Base-by-base conservation (phyloP, 2,329 filamentous ascomycete genomes). In the Aspergillus brasiliensis region DNA sequence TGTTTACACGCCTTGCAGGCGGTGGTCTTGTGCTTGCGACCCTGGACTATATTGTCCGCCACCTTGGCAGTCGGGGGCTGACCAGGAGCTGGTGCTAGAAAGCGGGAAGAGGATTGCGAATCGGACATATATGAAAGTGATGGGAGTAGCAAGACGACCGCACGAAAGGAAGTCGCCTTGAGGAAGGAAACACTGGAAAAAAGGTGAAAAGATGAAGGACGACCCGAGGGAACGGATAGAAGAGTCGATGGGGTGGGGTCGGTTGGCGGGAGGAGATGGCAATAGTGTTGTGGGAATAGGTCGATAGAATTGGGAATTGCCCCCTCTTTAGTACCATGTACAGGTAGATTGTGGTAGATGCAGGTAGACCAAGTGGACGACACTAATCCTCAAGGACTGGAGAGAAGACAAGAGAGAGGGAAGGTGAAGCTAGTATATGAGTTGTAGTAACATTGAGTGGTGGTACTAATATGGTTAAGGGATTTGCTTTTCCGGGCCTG, bases 1-100 rank as follows among this genome's bases (percentile, higher is more conserved):
- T 62, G 53, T 40, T 69, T 69, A 47, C 67, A 69, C 17, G 62
- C 61, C 42, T 58, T 47, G 52, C 67, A 69, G 38, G 67, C 67
- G n/a, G 65, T 69, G 5, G 67, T 67, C 49, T 69, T 69, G 60
- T 69, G 64, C 34, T 65, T 69, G 10, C 67, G 62, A 2, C 51
- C 57, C 13, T 60, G 58, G 11, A 58, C 51, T 19, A 56, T 58
- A 58, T 65, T 62, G 11, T 62, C 61, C 6, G 60, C 56, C 11
- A 47, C 52, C 31, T 62, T 58, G 21, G 54, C 51, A 40, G 19
- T 47, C 3, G 56, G 47, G 8, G 58, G 51, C 11, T 31, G 62
- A 23, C 61, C 58, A 17, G 63, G 58, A 27, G 56, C 57, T 42
- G 65, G 65, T 19, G 63, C 65, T 34, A 65, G 60, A 11, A 60